Evolutionary conservation across 2,329 filamentous ascomycete genomes (phyloP).

Genomic region (Fusarium gaditjirri): DNA sequence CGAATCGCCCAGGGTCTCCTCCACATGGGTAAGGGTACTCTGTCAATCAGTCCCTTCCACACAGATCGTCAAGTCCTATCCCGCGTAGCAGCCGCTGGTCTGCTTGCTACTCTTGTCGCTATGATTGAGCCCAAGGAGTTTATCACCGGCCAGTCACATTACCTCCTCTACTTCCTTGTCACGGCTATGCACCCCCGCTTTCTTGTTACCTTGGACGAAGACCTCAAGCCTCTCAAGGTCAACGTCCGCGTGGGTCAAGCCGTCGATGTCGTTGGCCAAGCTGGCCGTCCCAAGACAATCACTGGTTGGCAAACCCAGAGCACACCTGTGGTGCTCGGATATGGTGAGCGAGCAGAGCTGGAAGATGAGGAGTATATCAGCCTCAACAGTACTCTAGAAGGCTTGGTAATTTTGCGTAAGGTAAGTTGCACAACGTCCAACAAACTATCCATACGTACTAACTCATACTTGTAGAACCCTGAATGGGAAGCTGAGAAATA

Average conservation of each 20-base stretch:
- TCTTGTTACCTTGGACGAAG: conserved; percentile 94
- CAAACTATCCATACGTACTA: conserved; percentile 5
- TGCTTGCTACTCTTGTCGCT: conserved; percentile 89
- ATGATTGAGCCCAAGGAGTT: conserved; percentile 96
- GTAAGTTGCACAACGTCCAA: conserved; percentile 61
- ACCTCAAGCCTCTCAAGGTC: conserved; percentile 91
- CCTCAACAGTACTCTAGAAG: conserved; percentile 90
- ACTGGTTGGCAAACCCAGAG: conserved; percentile 99
- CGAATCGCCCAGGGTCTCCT: conserved; percentile 96
- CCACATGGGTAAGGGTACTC: conserved; percentile 99
- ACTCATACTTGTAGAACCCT: conserved; percentile 49
- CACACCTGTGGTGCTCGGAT: conserved; percentile 94
- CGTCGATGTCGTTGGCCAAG: conserved; percentile 97
- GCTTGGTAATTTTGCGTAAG: conserved; percentile 96
- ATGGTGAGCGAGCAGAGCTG: conserved; percentile 94
- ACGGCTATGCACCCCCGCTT: conserved; percentile 97
- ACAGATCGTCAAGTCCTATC: conserved; percentile 97
- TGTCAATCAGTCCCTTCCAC: conserved; percentile 98
- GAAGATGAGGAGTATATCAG: conserved; percentile 98
- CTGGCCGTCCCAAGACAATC: conserved; percentile 97
- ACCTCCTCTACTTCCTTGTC: conserved; percentile 96
- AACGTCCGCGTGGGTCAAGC: conserved; percentile 98
- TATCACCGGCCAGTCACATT: conserved; percentile 76
- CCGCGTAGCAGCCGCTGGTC: conserved; percentile 86
- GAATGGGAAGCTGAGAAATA: conserved; percentile 55